Evolutionary conservation across 2,329 filamentous ascomycete species (phyloP).

Genomic region (Fusarium penzigii): DNA sequence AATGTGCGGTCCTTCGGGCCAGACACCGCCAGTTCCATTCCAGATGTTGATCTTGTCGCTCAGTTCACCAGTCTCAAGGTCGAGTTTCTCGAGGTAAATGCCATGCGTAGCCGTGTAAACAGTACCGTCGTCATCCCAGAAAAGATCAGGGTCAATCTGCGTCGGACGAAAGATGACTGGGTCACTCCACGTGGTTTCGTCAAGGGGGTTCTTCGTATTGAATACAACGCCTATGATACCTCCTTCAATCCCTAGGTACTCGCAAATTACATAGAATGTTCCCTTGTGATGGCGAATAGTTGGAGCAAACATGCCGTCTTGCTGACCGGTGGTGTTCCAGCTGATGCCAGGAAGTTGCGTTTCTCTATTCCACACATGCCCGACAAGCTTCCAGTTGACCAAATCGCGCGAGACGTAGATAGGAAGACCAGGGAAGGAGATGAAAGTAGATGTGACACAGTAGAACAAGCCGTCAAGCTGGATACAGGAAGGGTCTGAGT

Average conservation of each 20-base stretch:
- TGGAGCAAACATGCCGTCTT: constrained; percentile 49
- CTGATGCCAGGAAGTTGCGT: constrained; percentile 41
- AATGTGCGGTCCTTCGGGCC: constrained; percentile 56
- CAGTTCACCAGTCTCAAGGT: constrained; percentile 8
- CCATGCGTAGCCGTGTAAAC: constrained; percentile 47
- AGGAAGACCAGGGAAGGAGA: constrained; percentile 53
- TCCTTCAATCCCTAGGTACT: constrained; percentile 7
- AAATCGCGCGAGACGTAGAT: constrained; percentile 55
- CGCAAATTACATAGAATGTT: constrained; percentile 41
- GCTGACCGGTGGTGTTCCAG: constrained; percentile 31
- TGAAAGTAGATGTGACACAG: constrained; percentile 54
- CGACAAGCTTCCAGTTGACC: constrained; percentile 47
- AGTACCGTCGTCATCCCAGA: constrained; percentile 58
- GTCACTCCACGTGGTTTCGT: constrained; percentile 27
- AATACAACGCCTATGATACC: constrained; percentile 17
- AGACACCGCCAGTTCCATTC: constrained; percentile 47
- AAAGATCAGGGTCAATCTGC: constrained; percentile 45
- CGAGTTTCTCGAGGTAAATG: constrained; percentile 25
- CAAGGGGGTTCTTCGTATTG: constrained; percentile 19
- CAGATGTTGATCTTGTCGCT: constrained; percentile 42
- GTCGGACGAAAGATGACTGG: constrained; percentile 25
- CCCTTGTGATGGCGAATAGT: constrained; percentile 45
- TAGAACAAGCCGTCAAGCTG: constrained; percentile 49
- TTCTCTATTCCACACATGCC: constrained; percentile 42
- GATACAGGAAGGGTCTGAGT: constrained; percentile 50